Base-by-base conservation (phyloP, 1,139 yeast genomes). In the Candida pseudoviswanathii region DNA sequence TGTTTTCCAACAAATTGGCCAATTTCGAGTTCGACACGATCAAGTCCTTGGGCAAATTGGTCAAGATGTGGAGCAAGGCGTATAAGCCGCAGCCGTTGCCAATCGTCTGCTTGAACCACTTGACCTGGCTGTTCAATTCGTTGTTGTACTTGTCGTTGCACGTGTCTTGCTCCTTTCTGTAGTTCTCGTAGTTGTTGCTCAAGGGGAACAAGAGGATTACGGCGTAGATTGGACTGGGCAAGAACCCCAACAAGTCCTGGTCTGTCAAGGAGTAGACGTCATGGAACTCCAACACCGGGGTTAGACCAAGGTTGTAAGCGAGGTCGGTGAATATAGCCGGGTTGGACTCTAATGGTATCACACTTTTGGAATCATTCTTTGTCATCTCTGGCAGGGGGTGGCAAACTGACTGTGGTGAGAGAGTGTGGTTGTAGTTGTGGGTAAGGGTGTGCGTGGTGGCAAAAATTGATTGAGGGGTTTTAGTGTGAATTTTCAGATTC, bases 1-100 rank as follows among this genome's bases (percentile, higher is more conserved):
- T 56, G 54, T 50, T 73, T 58, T 40, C 57, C 57, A 59, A 52
- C 64, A 70, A 61, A 26, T 62, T 60, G 42, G 64, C 58, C 22
- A 75, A 53, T 25, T 70, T 55, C 70, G 68, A 72, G 51, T 67
- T 75, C 40, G 61, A 62, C 51, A 65, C 78, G 54, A 66, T 75
- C 52, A 67, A 66, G 32, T 78, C 82, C 2, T 61, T 56, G 1
- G 84, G 81, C 47, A 87, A 70, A 63, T 94, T 94, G 29, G 85
- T 68, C 37, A 90, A 67, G 0, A 89, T 75, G 61, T 94, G 98
- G 30, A 94, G 69, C 44, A 94, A 68, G 0, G 96, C 99, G 67
- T 88, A 90, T 43, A 95, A 79, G 4, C 99, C 99, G 70, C 99
- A 94, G 0, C 96, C 96, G 65, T 94, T 94, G 53, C 83, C 82